Evolutionary conservation across 495 filamentous ascomycete genomes (phyloP), one percentile per base, ranked within the genome.

Genomic region (Penicillium turbatum): DNA sequence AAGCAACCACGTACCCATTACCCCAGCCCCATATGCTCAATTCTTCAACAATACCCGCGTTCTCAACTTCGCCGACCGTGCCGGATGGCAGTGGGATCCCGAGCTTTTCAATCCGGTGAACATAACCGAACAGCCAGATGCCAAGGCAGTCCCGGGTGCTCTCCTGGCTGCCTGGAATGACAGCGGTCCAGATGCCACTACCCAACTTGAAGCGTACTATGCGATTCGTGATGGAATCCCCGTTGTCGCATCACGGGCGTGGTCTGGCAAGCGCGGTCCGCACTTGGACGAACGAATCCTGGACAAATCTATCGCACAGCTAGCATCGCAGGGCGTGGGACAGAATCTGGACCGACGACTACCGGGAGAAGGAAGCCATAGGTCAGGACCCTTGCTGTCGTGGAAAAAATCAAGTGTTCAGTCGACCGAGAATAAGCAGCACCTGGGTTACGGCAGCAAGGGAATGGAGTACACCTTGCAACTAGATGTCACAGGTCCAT

Each of bases 131-230:
- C 66, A 72, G 47, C 55, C 59, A 0, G 52, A 55, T 12, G 62
- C 59, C 6, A 63, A 62, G 9, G 59, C 62, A 1, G 75, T 78
- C 8, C 73, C 66, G 24, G 79, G 79, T 9, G 77, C 77, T 5
- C 77, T 80, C 5, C 57, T 81, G 36, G 79, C 79, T 0, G 76
- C 77, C 2, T 82, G 79, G 79, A 82, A 78, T 44, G 79, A 82
- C 44, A 80, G 78, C 37, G 79, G 79, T 0, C 76, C 79, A 0
- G 78, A 81, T 54, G 76, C 79, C 1, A 79, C 75, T 3, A 82
- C 79, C 0, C 79, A 82, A 45, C 58, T 82, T 0, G 79, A 82
- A 35, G 66, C 72, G 0, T 82, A 74, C 56, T 82, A 82, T 54
- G 72, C 77, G 2, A 72, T 81, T 48, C 71, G 78, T 5, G 65